Percentiles rank a stretch among this genome's conserved stretches.
These are phyloP conservation scores for Mucor piriformis DNA, from an alignment of 371 early-diverging fungal species.

Conservation along the genomic window DNA sequence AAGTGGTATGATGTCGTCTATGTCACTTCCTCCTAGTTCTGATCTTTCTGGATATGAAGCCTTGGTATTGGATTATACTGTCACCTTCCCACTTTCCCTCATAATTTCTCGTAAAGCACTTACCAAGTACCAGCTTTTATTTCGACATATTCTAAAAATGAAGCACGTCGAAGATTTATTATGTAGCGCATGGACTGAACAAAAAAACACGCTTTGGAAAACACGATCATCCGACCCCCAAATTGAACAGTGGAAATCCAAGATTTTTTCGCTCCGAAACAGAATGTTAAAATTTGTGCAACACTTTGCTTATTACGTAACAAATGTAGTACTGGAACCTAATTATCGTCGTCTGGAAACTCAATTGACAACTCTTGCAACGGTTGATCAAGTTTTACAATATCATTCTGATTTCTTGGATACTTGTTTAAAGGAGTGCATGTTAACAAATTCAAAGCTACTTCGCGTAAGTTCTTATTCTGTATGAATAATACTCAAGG, in stretches of 20 bases:
- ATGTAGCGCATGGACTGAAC: slow-evolving; percentile 73
- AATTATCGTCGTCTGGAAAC: slow-evolving; percentile 75
- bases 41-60: slow-evolving; percentile 70
- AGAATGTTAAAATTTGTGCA: slow-evolving; percentile 87
- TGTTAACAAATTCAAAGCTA: slow-evolving; percentile 83
- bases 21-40: background rate
- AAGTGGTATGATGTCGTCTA: slow-evolving; percentile 12
- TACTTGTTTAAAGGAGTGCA: slow-evolving; percentile 87
- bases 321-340: slow-evolving; percentile 90
- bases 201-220: slow-evolving; percentile 48
- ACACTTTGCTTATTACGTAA: slow-evolving; percentile 84
- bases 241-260: slow-evolving; percentile 59
- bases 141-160: slow-evolving; percentile 84
- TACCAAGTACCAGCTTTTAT: slow-evolving; percentile 89
- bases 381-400: slow-evolving; percentile 86
- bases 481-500: background rate
- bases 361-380: slow-evolving; percentile 62
- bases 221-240: slow-evolving; percentile 30
- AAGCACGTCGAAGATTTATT: slow-evolving; percentile 86
- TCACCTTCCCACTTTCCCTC: slow-evolving; percentile 87
- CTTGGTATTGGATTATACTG: slow-evolving; percentile 74
- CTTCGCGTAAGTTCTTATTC: slow-evolving; percentile 59
- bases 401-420: slow-evolving; percentile 86
- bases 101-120: slow-evolving; percentile 82
- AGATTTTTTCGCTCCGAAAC: slow-evolving; percentile 70